phyloP scores from a whole-genome alignment of 306 rosid genomes.

The Sophora flavescens region DNA sequence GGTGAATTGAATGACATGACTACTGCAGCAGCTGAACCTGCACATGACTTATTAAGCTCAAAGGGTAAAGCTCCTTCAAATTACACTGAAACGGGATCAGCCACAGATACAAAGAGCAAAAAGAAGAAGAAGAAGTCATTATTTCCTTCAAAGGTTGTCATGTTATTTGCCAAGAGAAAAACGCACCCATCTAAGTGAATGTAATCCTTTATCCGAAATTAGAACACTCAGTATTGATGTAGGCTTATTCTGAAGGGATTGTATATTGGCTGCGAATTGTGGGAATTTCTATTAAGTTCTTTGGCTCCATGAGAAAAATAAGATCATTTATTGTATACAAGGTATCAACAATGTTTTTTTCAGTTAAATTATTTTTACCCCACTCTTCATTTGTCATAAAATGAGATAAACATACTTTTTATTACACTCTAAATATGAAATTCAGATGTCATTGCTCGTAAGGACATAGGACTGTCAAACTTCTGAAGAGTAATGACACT shows the following conservation, averaged over 20 bases:
- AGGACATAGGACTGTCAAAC: no score
- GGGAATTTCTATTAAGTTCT: slow-evolving; percentile 34
- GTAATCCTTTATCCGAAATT: slow-evolving; percentile 40
- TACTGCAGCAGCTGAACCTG: slow-evolving; percentile 32
- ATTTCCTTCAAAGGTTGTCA: slow-evolving; percentile 69
- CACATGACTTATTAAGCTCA: slow-evolving; percentile 47
- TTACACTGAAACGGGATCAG: slow-evolving; percentile 49
- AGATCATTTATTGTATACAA: slow-evolving; percentile 39
- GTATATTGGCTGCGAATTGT: slow-evolving; percentile 17
- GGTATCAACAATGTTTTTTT: background rate
- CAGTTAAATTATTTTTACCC: background rate
- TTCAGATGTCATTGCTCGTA: no score
- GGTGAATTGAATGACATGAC: slow-evolving; percentile 46
- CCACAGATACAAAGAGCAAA: slow-evolving; percentile 64
- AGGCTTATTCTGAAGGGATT: slow-evolving; percentile 20
- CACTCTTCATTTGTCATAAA: no score
- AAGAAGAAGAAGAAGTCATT: slow-evolving; percentile 83
- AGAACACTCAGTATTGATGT: background rate
- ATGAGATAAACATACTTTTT: background rate
- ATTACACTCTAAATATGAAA: no score
- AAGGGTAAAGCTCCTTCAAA: slow-evolving; percentile 43
- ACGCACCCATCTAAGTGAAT: slow-evolving; percentile 59
- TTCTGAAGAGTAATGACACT: no score
- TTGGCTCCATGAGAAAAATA: slow-evolving; percentile 31
- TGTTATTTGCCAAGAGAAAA: slow-evolving; percentile 85